Percentiles rank a stretch among this genome's conserved stretches.
These are phyloP conservation scores for Cryphonectria nitschkei DNA, from an alignment of 2,329 filamentous ascomycete genomes.

Conservation along the genomic window DNA sequence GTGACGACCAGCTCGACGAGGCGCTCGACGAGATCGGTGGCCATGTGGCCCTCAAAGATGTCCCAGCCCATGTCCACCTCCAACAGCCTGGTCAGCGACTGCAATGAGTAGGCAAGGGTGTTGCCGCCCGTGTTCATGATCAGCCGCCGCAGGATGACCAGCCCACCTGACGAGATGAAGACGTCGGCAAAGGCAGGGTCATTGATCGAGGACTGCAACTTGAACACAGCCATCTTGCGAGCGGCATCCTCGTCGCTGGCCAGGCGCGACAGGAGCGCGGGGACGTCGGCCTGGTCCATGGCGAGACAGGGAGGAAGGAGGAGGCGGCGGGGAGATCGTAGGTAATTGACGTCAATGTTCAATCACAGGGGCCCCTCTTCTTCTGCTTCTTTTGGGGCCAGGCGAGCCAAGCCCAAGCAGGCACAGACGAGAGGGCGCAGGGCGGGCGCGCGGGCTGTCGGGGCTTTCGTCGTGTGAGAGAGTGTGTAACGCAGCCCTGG, in stretches of 20 bases:
- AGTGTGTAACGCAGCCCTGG: conserved; percentile 23
- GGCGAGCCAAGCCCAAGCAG: neutral
- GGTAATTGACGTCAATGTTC: neutral
- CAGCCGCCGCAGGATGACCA: conserved; percentile 78
- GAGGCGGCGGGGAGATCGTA: neutral
- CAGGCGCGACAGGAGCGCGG: conserved; percentile 65
- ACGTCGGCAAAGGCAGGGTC: conserved; percentile 96
- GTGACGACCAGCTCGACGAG: conserved; percentile 92
- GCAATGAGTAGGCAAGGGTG: conserved; percentile 91
- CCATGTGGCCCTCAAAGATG: conserved; percentile 66
- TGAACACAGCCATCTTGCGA: conserved; percentile 99
- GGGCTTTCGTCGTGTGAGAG: conserved; percentile 2
- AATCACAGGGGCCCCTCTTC: neutral
- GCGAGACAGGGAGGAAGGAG: conserved; percentile 24
- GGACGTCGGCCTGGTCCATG: conserved; percentile 71
- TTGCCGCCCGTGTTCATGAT: conserved; percentile 88
- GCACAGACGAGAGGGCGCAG: neutral
- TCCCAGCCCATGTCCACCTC: conserved; percentile 99
- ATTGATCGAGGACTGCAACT: conserved; percentile 91
- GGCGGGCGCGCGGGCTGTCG: conserved; percentile 13
- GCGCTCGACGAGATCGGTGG: conserved; percentile 70
- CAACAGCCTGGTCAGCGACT: conserved; percentile 82
- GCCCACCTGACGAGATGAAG: conserved; percentile 88
- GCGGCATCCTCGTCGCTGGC: conserved; percentile 81
- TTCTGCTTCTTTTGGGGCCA: neutral